A percentile compares a stretch with the other conserved stretches of the same genome.
These are phyloP conservation scores for Crithidia fasciculata DNA, from an alignment of 208 protist genomes.

Conservation along the genomic window DNA sequence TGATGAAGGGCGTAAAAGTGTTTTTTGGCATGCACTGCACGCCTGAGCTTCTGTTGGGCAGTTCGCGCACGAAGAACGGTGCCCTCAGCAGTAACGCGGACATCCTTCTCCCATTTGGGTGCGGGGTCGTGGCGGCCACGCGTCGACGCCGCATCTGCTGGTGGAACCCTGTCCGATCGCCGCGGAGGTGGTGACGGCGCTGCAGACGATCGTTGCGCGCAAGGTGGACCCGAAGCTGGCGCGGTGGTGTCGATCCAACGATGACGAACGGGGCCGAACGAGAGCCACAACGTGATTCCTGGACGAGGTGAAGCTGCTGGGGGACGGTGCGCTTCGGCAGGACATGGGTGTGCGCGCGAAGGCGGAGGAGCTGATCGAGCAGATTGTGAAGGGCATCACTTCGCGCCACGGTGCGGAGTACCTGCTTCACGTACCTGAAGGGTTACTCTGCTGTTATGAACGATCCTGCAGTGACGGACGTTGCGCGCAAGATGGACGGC, in stretches of 20 bases:
- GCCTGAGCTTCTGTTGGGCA: constrained; percentile 31
- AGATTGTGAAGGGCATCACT: constrained; percentile 51
- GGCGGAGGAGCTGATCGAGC: constrained; percentile 46
- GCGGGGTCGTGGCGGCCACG: constrained; percentile 58
- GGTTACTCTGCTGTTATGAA: constrained; percentile 68
- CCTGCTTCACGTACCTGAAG: constrained; percentile 32
- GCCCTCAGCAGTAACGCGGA: constrained; percentile 30
- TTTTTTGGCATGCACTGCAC: constrained; percentile 57
- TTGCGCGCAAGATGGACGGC: constrained; percentile 37
- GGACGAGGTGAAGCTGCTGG: constrained; percentile 55
- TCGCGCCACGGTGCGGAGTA: constrained; percentile 49
- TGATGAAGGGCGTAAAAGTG: constrained; percentile 56
- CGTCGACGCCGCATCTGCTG: constrained; percentile 59
- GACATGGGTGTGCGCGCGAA: constrained; percentile 43
- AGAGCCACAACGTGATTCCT: constrained; percentile 78
- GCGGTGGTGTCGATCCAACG: constrained; percentile 58
- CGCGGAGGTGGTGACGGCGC: constrained; percentile 53
- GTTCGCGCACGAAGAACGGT: constrained; percentile 25
- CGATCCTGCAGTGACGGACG: constrained; percentile 43
- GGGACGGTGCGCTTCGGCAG: constrained; percentile 58
- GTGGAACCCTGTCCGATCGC: constrained; percentile 71
- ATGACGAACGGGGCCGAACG: constrained; percentile 49
- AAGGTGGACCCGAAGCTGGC: constrained; percentile 42
- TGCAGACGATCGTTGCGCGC: constrained; percentile 69
- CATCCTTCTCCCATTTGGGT: constrained; percentile 48